Conservation (phyloP, 768 basidiomycete genomes). For the Dictyophora rubrovolvata region DNA sequence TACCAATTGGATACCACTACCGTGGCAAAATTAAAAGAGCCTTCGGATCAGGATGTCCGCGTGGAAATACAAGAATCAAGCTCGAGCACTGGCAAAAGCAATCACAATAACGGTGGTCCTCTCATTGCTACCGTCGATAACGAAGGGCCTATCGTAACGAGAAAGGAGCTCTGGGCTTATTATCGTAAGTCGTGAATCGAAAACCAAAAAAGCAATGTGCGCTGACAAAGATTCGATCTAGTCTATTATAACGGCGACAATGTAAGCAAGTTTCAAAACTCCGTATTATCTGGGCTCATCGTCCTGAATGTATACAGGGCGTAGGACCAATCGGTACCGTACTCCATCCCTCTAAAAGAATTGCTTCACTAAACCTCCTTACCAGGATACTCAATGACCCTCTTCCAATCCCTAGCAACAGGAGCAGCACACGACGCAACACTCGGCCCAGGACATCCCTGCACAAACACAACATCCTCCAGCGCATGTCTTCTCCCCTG, state of each 20-base stretch:
- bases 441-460: slow-evolving; percentile 61
- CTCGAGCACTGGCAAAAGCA: neutral
- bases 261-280: slow-evolving; percentile 26
- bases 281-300: neutral
- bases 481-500: slow-evolving; percentile 74
- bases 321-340: slow-evolving; percentile 45
- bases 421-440: slow-evolving; percentile 67
- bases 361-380: slow-evolving; percentile 1
- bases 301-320: slow-evolving; percentile 31
- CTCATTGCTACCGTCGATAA: slow-evolving; percentile 22
- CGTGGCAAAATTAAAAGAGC: neutral
- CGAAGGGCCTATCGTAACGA: slow-evolving; percentile 61
- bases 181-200: slow-evolving; percentile 39
- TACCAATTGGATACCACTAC: neutral
- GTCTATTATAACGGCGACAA: slow-evolving; percentile 81
- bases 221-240: slow-evolving; percentile 17
- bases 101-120: too few relatives aligned
- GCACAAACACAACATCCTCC: slow-evolving; percentile 43
- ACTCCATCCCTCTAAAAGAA: neutral
- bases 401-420: slow-evolving; percentile 64
- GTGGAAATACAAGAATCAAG: neutral
- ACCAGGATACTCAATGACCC: slow-evolving; percentile 50
- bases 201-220: neutral
- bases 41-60: neutral
- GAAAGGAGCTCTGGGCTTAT: slow-evolving; percentile 71